Percentiles rank a stretch among this genome's conserved stretches.
These are phyloP conservation scores for Neurospora sp. DNA, from an alignment of 495 filamentous ascomycete genomes.

Conservation along the genomic window DNA sequence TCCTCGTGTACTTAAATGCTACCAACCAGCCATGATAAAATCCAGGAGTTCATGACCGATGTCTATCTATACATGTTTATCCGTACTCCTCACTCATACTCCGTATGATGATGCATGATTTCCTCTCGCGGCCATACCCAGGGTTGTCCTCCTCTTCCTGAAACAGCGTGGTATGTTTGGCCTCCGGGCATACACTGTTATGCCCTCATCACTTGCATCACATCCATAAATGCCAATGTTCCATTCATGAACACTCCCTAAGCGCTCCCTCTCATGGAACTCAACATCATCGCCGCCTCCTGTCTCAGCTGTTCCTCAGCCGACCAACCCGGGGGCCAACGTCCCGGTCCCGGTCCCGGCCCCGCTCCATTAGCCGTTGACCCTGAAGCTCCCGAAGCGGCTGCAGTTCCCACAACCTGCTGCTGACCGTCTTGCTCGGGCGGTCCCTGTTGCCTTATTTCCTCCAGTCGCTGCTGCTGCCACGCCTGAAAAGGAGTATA, in stretches of 20 bases:
- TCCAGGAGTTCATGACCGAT: too few relatives aligned
- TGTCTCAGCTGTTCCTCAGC: constrained; percentile 16
- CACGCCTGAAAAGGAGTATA: background rate
- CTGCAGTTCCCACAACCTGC: background rate
- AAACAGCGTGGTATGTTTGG: too few relatives aligned
- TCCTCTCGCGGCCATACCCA: too few relatives aligned
- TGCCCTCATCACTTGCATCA: background rate
- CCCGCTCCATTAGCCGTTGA: too few relatives aligned
- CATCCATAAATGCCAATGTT: background rate
- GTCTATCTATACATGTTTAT: background rate
- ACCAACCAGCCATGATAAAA: too few relatives aligned
- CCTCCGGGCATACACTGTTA: background rate
- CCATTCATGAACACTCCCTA: background rate
- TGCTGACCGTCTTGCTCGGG: background rate
- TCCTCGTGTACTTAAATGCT: background rate
- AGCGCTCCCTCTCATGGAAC: constrained; percentile 5
- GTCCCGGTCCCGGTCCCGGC: background rate
- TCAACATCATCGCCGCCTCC: constrained; percentile 16
- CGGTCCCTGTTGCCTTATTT: background rate
- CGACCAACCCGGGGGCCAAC: background rate
- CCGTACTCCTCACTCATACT: background rate
- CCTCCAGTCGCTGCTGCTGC: background rate
- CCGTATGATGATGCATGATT: background rate
- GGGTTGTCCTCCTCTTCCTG: too few relatives aligned
- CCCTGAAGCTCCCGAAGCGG: background rate